These are phyloP conservation scores for Apiospora phragmitis DNA, from an alignment of 2,329 filamentous ascomycete species.

Conservation along the genomic window DNA sequence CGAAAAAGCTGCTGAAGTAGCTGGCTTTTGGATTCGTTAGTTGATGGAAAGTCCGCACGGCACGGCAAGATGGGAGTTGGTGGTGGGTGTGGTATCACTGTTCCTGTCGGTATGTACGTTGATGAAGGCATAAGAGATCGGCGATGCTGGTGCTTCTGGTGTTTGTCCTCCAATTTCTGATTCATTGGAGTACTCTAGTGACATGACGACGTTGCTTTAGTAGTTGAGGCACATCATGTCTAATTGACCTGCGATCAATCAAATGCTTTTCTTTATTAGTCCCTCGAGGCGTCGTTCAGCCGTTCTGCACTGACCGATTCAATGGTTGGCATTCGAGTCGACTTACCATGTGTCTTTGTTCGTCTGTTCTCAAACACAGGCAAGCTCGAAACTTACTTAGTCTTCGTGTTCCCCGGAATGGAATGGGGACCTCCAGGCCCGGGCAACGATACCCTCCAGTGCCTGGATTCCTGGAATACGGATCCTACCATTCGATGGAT, in stretches of 20 bases:
- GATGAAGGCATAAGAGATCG: background rate
- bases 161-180: conserved; percentile 4
- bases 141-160: background rate
- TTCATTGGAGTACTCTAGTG: background rate
- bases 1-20: background rate
- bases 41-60: background rate
- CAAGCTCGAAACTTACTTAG: conserved; percentile 3
- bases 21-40: background rate
- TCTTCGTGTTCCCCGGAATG: conserved; percentile 3
- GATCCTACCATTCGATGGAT: background rate
- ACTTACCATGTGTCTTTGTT: background rate
- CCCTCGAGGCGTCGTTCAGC: background rate
- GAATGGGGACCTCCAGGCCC: background rate
- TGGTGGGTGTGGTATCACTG: background rate
- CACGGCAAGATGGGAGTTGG: background rate
- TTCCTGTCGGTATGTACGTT: background rate
- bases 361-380: conserved; percentile 1
- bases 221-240: background rate
- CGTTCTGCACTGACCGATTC: background rate
- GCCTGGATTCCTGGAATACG: background rate
- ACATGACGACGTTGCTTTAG: background rate
- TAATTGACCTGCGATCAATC: background rate
- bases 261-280: background rate
- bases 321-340: background rate
- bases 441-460: background rate